Evolutionary conservation across 768 basidiomycete species (phyloP).

Genomic region (Boletus rex-veris): DNA sequence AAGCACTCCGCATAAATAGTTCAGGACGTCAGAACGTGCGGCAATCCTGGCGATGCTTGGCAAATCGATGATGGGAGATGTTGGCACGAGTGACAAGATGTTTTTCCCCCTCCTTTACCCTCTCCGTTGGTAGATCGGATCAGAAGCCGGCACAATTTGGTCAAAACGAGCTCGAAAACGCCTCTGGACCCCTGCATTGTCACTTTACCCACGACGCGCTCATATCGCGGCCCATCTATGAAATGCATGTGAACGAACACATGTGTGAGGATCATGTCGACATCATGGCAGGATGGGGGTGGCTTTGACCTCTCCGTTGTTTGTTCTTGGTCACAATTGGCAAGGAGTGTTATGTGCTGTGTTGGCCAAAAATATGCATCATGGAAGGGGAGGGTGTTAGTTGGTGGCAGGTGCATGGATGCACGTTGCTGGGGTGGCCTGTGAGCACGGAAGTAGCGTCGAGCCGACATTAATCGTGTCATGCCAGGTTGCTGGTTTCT

Average conservation of each 20-base stretch:
- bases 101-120: no score
- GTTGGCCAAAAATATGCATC: background rate
- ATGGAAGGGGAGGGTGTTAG: background rate
- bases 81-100: no score
- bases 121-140: conserved; percentile 15
- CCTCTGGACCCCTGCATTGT: background rate
- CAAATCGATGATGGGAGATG: no score
- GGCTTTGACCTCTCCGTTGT: background rate
- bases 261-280: background rate
- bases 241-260: conserved; percentile 10
- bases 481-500: no score
- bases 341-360: no score
- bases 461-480: no score
- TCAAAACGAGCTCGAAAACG: conserved; percentile 26
- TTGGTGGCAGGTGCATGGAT: no score
- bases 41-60: conserved; percentile 2
- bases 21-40: background rate
- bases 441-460: no score
- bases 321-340: background rate
- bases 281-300: background rate
- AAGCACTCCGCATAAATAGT: background rate
- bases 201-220: conserved; percentile 20
- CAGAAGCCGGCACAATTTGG: conserved; percentile 28
- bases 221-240: conserved; percentile 25
- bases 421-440: no score